These are phyloP conservation scores for Calonectria multiphialidica DNA, from an alignment of 2,329 filamentous ascomycete species.

Conservation along the genomic window DNA sequence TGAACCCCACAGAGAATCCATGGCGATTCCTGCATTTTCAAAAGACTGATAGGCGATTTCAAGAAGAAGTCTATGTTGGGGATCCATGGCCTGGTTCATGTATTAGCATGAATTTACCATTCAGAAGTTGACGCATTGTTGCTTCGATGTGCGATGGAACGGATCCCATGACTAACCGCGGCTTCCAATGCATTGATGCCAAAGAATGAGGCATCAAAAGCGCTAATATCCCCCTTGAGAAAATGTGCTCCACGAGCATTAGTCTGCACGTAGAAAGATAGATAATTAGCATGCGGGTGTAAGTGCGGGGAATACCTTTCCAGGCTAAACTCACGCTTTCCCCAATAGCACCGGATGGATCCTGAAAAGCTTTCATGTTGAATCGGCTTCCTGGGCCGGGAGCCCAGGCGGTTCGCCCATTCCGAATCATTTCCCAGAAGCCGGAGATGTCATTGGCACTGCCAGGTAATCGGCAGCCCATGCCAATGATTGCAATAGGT, in stretches of 20 bases:
- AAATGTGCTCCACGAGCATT: neutral
- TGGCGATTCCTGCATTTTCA: neutral
- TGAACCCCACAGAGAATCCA: neutral
- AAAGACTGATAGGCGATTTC: neutral
- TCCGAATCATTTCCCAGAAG: neutral
- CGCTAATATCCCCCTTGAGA: neutral
- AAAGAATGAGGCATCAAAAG: neutral
- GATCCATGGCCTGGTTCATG: neutral
- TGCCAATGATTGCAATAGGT: neutral
- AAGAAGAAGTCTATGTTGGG: neutral
- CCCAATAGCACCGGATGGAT: neutral
- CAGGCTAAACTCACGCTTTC: neutral
- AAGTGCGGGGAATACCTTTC: neutral
- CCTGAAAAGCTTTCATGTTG: neutral
- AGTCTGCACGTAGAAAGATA: neutral
- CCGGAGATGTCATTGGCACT: neutral
- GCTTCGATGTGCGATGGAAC: neutral
- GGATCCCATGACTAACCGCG: neutral
- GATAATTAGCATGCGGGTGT: neutral
- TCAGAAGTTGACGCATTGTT: too few relatives aligned
- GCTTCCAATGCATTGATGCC: neutral
- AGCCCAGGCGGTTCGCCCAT: neutral
- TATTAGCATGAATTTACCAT: neutral
- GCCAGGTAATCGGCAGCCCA: neutral
- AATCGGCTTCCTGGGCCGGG: neutral